phyloP scores from a whole-genome alignment of 352 stramenopile genomes.

The Globisporangium camurandrum region DNA sequence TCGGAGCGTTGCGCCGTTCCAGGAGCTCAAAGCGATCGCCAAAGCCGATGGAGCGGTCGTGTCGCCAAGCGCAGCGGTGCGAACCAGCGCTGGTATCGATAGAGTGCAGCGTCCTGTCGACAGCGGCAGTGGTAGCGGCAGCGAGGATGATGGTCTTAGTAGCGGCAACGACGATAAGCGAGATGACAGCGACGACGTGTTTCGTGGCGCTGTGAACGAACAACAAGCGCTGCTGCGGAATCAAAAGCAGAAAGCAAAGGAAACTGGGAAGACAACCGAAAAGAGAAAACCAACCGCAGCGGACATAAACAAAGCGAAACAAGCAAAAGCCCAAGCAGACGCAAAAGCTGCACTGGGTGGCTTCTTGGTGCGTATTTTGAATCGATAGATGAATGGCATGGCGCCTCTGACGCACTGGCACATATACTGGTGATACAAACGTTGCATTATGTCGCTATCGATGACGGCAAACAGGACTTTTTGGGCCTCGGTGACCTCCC shows the following conservation, averaged over 20 bases:
- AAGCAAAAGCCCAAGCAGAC: slow-evolving; percentile 47
- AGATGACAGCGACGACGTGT: neutral
- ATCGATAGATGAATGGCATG: no score
- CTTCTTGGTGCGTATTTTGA: slow-evolving; percentile 29
- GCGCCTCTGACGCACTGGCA: neutral
- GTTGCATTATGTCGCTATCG: no score
- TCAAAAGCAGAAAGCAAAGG: no score
- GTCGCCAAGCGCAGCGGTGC: neutral
- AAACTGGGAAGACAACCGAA: slow-evolving; percentile 4
- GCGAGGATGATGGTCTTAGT: neutral
- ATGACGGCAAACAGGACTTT: slow-evolving; percentile 67
- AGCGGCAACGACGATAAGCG: neutral
- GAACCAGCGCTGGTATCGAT: neutral
- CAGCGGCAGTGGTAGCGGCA: neutral
- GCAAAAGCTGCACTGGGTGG: slow-evolving; percentile 50
- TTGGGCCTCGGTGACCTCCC: slow-evolving; percentile 64
- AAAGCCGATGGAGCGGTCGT: neutral
- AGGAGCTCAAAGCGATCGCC: slow-evolving; percentile 39
- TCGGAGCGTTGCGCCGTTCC: slow-evolving; percentile 47
- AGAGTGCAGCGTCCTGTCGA: neutral
- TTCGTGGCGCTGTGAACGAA: neutral
- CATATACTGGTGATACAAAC: no score
- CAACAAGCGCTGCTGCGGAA: no score
- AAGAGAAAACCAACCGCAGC: slow-evolving; percentile 7
- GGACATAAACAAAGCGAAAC: slow-evolving; percentile 18